phyloP scores from a whole-genome alignment of 495 filamentous ascomycete species.

The Lasiosphaeria hispida region DNA sequence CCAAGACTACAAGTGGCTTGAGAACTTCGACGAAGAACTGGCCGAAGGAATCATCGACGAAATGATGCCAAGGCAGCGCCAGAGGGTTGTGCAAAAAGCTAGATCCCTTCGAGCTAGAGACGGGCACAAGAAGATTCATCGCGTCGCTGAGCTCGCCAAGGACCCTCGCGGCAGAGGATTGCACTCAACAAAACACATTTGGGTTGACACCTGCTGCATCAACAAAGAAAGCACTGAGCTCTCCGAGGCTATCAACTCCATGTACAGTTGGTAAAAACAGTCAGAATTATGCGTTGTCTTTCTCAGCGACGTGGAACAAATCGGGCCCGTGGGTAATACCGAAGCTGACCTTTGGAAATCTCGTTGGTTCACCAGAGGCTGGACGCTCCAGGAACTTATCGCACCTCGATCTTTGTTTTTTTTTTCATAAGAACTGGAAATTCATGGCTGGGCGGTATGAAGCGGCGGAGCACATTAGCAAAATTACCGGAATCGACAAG shows the following conservation, averaged over 20 bases:
- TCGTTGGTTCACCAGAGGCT: not conserved
- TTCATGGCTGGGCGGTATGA: not conserved
- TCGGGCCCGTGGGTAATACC: not conserved
- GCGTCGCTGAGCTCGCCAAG: not conserved
- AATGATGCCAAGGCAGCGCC: not conserved
- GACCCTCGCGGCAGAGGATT: too few relatives aligned
- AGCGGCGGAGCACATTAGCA: not conserved
- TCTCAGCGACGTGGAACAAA: not conserved
- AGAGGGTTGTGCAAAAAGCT: not conserved
- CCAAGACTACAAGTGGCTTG: not conserved
- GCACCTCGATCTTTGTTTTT: not conserved
- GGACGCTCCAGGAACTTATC: not conserved
- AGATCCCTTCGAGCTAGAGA: not conserved
- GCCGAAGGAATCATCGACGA: conserved; percentile 5
- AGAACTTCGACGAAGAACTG: not conserved
- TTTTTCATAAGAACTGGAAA: not conserved
- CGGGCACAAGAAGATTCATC: not conserved
- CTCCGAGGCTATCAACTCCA: conserved; percentile 3
- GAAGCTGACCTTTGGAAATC: not conserved
- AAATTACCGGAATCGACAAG: not conserved
- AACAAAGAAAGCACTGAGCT: conserved; percentile 3
- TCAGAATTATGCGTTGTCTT: not conserved
- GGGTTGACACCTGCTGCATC: conserved; percentile 1
- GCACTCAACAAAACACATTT: too few relatives aligned
- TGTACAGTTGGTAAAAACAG: not conserved